phyloP scores from a whole-genome alignment of 768 basidiomycete genomes.

The Amanita phalloides region DNA sequence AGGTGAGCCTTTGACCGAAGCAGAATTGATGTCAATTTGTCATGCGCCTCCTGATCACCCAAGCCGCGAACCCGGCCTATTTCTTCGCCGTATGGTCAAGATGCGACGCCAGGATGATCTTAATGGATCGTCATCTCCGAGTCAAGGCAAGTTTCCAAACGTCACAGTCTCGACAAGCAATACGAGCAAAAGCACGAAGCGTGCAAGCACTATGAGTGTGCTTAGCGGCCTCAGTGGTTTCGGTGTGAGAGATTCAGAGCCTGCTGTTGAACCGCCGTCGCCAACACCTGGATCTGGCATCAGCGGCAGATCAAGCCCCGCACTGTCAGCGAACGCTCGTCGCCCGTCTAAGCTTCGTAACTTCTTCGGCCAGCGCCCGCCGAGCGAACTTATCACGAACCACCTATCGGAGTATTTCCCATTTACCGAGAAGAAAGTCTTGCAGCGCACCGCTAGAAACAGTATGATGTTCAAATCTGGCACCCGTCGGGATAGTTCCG shows the following conservation, averaged over 20 bases:
- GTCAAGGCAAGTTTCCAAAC: slow-evolving; percentile 12
- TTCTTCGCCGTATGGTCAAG: slow-evolving; percentile 47
- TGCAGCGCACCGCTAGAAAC: slow-evolving; percentile 81
- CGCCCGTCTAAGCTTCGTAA: slow-evolving; percentile 72
- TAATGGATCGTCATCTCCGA: slow-evolving; percentile 25
- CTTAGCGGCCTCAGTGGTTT: slow-evolving; percentile 91
- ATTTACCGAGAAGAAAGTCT: slow-evolving; percentile 79
- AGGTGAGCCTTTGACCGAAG: slow-evolving; percentile 75
- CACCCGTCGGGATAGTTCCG: slow-evolving; percentile 37
- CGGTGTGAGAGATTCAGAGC: slow-evolving; percentile 75
- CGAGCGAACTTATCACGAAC: slow-evolving; percentile 92
- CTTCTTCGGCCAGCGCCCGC: slow-evolving; percentile 97
- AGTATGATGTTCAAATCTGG: slow-evolving; percentile 61
- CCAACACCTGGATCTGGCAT: slow-evolving; percentile 24
- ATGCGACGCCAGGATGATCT: slow-evolving; percentile 32
- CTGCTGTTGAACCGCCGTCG: slow-evolving; percentile 49
- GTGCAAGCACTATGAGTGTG: slow-evolving; percentile 91
- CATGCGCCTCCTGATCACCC: slow-evolving; percentile 72
- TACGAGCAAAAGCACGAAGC: slow-evolving; percentile 55
- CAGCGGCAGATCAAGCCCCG: slow-evolving; percentile 21
- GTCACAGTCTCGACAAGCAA: slow-evolving; percentile 8
- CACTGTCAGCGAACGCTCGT: slow-evolving; percentile 26
- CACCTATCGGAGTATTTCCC: slow-evolving; percentile 97
- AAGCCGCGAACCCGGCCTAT: slow-evolving; percentile 69
- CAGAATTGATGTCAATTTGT: slow-evolving; percentile 73